These are phyloP conservation scores for Xylogone sp. DNA, from an alignment of 2,329 filamentous ascomycete species.

Conservation along the genomic window DNA sequence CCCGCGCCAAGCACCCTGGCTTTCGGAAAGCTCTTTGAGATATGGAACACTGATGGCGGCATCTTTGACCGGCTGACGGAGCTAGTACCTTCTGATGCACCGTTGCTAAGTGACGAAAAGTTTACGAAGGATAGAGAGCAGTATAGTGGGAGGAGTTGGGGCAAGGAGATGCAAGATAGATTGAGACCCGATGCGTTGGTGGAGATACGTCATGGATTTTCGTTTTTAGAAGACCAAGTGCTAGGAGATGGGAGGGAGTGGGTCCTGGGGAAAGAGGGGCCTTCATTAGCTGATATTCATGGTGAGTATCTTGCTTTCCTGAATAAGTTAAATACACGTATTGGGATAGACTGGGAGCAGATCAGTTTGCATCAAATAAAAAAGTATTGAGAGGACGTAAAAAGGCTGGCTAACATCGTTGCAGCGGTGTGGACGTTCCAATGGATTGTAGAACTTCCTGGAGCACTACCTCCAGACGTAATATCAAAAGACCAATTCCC, in stretches of 20 bases:
- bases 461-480: constrained; percentile 47
- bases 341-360: too few species aligned
- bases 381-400: too few species aligned
- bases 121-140: constrained; percentile 57
- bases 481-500: constrained; percentile 54
- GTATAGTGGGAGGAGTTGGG: constrained; percentile 39
- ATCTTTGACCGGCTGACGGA: constrained; percentile 50
- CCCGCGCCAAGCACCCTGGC: constrained; percentile 37
- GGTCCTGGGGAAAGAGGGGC: constrained; percentile 50
- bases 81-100: constrained; percentile 53
- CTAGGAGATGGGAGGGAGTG: constrained; percentile 64
- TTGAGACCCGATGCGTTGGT: constrained; percentile 52
- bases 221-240: constrained; percentile 57
- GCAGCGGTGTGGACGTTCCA: constrained; percentile 60
- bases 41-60: constrained; percentile 51
- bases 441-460: constrained; percentile 57
- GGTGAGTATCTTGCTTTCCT: too few species aligned
- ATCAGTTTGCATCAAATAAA: too few species aligned
- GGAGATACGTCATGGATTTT: constrained; percentile 50
- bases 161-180: constrained; percentile 31
- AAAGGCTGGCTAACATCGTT: background rate
- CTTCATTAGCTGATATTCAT: constrained; percentile 65
- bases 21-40: constrained; percentile 52
- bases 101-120: constrained; percentile 49
- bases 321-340: too few species aligned